Evolutionary conservation across 1,139 yeast genomes (phyloP), one percentile per base, ranked within the genome.

Genomic region (Diutina ranongensis): DNA sequence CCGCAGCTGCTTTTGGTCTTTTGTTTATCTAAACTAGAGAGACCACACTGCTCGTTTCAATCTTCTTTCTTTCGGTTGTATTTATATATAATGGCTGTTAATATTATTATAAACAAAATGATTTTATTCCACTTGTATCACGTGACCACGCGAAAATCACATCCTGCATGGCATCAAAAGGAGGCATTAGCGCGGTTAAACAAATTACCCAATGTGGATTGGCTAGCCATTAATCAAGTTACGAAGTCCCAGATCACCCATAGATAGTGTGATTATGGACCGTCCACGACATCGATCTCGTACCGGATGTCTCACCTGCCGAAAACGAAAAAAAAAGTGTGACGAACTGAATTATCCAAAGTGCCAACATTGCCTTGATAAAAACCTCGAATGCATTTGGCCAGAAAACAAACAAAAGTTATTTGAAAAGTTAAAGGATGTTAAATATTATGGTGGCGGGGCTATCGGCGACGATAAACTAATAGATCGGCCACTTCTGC

Each of bases 261-360:
- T 8, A 8, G 31, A 27, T 27, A 12, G 8, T 27, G 31, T 35
- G 38, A 19, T 5, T 18, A 12, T 10, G 28, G 10, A 13, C n/a
- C 12, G 5, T 12, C 40, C 27, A 19, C 22, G 22, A 21, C 19
- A 21, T 13, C 56, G 72, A 49, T 65, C 74, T 2, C 62, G 63
- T 50, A 60, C 67, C 0, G 76, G 76, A 4, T 71, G 76, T 48
- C 63, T 71, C 49, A 66, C 73, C 19, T 71, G 78, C 50, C 60
- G 77, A 33, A 64, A 64, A 48, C 60, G 76, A 47, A 71, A 71
- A 63, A 72, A 72, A 65, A 72, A 72, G 57, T 72, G 78, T 54
- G 72, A 72, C 52, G 77, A 72, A 59, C 51, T 52, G 21, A 61
- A 59, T 57, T 67, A 60, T 48, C 72, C 72, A 3, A 48, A 47